Percentiles rank a stretch among this genome's conserved stretches.
These are phyloP conservation scores for Scenedesmus sp. DNA, from an alignment of 163 green algal genomes.

Conservation along the genomic window DNA sequence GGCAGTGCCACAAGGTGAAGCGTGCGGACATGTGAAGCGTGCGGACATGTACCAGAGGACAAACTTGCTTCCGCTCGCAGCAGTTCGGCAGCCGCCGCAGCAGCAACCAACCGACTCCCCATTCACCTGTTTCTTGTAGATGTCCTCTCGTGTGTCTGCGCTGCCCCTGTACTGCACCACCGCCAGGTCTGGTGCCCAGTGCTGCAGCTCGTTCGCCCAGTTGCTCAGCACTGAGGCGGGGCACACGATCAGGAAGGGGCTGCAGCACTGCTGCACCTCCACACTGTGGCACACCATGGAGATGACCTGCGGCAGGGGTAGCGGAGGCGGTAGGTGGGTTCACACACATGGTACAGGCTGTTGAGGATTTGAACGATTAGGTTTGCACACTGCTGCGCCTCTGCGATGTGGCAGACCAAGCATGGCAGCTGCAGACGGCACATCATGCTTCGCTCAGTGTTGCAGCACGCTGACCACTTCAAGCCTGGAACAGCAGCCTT, in stretches of 20 bases:
- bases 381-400: not conserved
- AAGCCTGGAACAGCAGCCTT: too few relatives aligned
- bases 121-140: conserved; percentile 64
- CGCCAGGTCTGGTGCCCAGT: conserved; percentile 84
- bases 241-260: conserved; percentile 85
- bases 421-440: not conserved
- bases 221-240: conserved; percentile 94
- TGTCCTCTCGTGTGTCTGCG: conserved; percentile 64
- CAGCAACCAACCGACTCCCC: not conserved
- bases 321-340: not conserved
- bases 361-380: conserved; percentile 66
- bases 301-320: conserved; percentile 77
- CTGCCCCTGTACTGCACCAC: conserved; percentile 81
- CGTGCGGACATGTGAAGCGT: too few relatives aligned
- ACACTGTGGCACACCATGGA: conserved; percentile 86
- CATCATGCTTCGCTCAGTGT: too few relatives aligned
- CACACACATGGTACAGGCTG: conserved; percentile 28
- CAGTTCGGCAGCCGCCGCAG: too few relatives aligned
- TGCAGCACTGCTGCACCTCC: conserved; percentile 58
- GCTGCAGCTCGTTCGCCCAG: conserved; percentile 88
- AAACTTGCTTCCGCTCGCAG: too few relatives aligned
- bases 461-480: too few relatives aligned
- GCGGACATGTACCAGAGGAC: too few relatives aligned
- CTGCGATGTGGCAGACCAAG: not conserved
- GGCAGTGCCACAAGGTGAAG: too few relatives aligned